Evolutionary conservation across 176 grass and related monocot species (phyloP), one percentile per base, ranked within the genome.

Genomic region (Avena insularis): DNA sequence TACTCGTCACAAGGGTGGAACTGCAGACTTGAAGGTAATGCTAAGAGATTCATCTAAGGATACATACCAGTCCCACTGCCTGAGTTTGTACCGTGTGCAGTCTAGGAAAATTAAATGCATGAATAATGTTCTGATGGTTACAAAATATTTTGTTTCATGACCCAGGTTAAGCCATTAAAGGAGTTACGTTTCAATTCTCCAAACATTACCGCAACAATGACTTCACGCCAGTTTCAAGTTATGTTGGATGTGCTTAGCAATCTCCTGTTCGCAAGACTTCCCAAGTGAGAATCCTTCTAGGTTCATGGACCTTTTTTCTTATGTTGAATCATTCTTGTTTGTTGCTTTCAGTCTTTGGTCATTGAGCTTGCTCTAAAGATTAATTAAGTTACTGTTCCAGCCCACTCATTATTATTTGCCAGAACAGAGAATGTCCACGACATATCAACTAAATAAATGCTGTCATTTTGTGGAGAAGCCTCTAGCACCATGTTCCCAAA

Each of bases 171-270:
- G 74, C 97, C 97, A 21, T 77, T 99, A 49, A 99, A 99, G 86
- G 97, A 96, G 57, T 81, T 99, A 48, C 79, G 85, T 20, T 99
- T 99, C 79, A 99, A 99, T 85, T 99, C 97, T 85, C 87, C 97
- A 90, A 90, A 96, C 77, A 96, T 99, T 83, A 91, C 97, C 1
- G 94, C 94, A 85, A 96, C 97, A 27, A 99, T 99, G 97, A 99
- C 97, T 79, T 99, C 97, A 49, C 93, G 97, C 27, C 97, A 99
- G 77, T 99, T 99, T 91, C 97, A 99, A 90, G 97, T 99, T 81
- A 94, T 99, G 94, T 86, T 96, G 78, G 97, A 96, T 87, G 97
- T 99, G 61, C 90, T 99, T 46, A 99, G 80, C 81, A 98, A 98
- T 91, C 97, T 99, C 88, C 77, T 99, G 62, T 94, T 94, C 8